Percentiles rank a stretch among this genome's conserved stretches.
Conservation (phyloP, 495 filamentous ascomycete species). For the Aspergillus saccharolyticus region DNA sequence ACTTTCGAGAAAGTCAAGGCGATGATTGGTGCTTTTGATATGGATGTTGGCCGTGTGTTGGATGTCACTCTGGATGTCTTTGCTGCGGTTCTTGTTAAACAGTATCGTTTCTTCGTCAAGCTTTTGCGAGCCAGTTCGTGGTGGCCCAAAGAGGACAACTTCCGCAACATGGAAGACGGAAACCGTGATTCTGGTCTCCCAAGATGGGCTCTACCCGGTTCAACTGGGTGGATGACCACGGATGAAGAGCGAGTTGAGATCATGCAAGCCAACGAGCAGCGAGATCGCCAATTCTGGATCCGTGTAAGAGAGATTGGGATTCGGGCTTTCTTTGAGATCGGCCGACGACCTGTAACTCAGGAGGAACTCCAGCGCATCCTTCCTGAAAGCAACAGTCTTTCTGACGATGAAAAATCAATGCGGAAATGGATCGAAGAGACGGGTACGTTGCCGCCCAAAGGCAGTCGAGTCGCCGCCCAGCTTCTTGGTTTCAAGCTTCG, state of each 20-base stretch:
- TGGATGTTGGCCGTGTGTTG: slow-evolving; percentile 89
- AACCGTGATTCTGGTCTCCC: slow-evolving; percentile 56
- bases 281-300: slow-evolving; percentile 78
- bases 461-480: slow-evolving; percentile 88
- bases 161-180: slow-evolving; percentile 26
- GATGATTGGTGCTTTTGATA: slow-evolving; percentile 85
- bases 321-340: slow-evolving; percentile 82
- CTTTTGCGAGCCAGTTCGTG: slow-evolving; percentile 86
- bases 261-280: slow-evolving; percentile 46
- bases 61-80: slow-evolving; percentile 90
- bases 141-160: slow-evolving; percentile 71
- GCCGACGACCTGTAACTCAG: slow-evolving; percentile 52
- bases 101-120: slow-evolving; percentile 89
- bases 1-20: slow-evolving; percentile 81
- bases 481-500: slow-evolving; percentile 96
- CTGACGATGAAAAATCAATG: slow-evolving; percentile 48
- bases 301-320: slow-evolving; percentile 70
- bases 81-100: slow-evolving; percentile 74
- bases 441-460: slow-evolving; percentile 71
- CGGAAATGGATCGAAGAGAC: slow-evolving; percentile 72
- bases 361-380: slow-evolving; percentile 43
- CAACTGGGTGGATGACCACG: slow-evolving; percentile 47
- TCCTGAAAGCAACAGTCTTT: slow-evolving; percentile 33
- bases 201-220: slow-evolving; percentile 73
- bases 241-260: slow-evolving; percentile 60